Percentiles rank a stretch among this genome's conserved stretches.
phyloP scores from a whole-genome alignment of 768 basidiomycete species.

The Auriscalpium orientale region DNA sequence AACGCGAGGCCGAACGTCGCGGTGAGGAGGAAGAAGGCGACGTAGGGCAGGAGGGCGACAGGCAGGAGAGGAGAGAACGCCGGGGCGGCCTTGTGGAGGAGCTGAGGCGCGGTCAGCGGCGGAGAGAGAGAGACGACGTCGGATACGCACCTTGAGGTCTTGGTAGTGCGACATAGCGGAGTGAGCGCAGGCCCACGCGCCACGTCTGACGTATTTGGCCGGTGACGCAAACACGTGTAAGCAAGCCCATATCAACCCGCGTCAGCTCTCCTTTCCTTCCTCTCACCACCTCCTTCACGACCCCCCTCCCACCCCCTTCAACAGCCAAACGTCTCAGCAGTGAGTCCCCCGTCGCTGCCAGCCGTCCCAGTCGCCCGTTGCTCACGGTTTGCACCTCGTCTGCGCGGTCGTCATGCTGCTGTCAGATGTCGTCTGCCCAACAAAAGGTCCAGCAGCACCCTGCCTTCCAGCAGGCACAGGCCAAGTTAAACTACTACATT shows the following conservation, averaged over 20 bases:
- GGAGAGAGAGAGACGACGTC: background rate
- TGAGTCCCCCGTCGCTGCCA: conserved; percentile 1
- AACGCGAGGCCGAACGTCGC: conserved; percentile 81
- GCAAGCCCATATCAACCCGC: conserved; percentile 36
- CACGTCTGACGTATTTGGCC: conserved; percentile 32
- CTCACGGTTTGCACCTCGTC: background rate
- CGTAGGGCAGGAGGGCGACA: conserved; percentile 58
- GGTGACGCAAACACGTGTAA: conserved; percentile 54
- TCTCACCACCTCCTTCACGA: conserved; percentile 10
- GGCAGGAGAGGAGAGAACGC: conserved; percentile 66
- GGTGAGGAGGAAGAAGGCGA: conserved; percentile 66
- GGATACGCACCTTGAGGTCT: conserved; percentile 39
- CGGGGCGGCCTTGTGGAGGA: conserved; percentile 57
- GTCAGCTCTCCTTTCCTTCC: conserved; percentile 11
- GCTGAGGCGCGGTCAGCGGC: conserved; percentile 27
- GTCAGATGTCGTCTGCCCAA: conserved; percentile 60
- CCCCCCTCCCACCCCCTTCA: conserved; percentile 1
- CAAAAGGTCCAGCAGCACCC: conserved; percentile 88
- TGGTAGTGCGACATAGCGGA: conserved; percentile 49
- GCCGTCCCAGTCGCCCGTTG: background rate
- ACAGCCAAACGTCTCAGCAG: conserved; percentile 3
- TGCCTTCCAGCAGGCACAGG: conserved; percentile 73
- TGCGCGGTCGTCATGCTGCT: background rate
- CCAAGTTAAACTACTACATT: conserved; percentile 75
- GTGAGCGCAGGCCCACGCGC: conserved; percentile 1